Evolutionary conservation across 202 grass and related monocot genomes (phyloP), one percentile per base, ranked within the genome.

Genomic region (Elaeis oleifera): DNA sequence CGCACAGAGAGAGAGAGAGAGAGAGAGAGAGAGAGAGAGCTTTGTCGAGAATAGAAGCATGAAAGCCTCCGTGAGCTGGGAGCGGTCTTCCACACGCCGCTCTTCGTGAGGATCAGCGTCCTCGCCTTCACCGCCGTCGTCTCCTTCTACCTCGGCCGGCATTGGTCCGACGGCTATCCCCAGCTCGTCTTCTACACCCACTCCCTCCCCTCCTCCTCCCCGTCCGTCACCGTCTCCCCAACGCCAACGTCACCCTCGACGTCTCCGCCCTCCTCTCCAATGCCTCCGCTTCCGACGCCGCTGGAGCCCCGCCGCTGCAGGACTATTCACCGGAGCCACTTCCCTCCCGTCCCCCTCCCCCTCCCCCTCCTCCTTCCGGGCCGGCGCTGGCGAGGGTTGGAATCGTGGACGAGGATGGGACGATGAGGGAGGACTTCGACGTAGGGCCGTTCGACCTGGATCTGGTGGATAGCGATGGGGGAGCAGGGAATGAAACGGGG

Each of bases 61-160:
- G 28, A 44, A 44, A 2, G 9, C 36, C 36, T 44, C 8, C 36
- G 36, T 3, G 36, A 11, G 36, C 36, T 11, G 36, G 36, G 36
- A 44, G 36, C 0, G 36, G 36, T 44, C 9, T 3, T 44, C 36
- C 36, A 3, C 36, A 44, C 36, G 8, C 2, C 36, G 9, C 60
- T 60, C 55, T 51, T 77, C 68, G 56, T 73, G 27, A 61, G 63
- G 17, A 32, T 73, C 55, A 24, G 31, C 50, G 57, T 73, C 36
- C 54, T 82, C 62, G 73, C 73, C 54, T 54, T 82, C 68, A 73
- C 68, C 4, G 65, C 73, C 18, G 0, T 77, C 32, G 55, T 63
- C 31, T 77, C 68, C 16, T 82, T 82, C 50, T 82, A 77, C 68
- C 68, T 82, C 22, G 80, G 80, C 60, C 72, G 31, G 56, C 53